Percentiles rank a stretch among this genome's conserved stretches.
phyloP scores from a whole-genome alignment of 169 alveolate genomes.

The Plasmodium inui region DNA sequence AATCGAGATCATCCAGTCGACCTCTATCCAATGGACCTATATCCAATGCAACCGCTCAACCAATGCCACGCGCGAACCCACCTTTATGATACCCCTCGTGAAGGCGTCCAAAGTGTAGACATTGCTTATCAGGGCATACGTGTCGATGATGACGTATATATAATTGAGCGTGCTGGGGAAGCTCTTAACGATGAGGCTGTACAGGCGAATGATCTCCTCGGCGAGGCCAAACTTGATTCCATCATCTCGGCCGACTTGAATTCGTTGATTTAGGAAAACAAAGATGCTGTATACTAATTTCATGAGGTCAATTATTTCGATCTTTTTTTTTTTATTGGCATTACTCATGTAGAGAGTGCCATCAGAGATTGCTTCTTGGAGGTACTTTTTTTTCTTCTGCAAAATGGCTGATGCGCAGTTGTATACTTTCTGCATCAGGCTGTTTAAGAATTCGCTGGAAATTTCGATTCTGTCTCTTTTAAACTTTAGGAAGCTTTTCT shows the following conservation, averaged over 20 bases:
- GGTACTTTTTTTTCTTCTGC: neutral
- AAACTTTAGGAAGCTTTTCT: constrained; percentile 18
- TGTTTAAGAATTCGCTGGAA: constrained; percentile 48
- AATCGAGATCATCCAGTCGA: too few species aligned
- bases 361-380: neutral
- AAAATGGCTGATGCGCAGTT: constrained; percentile 21
- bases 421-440: constrained; percentile 16
- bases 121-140: constrained; percentile 52
- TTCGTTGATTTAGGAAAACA: constrained; percentile 46
- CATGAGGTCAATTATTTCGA: constrained; percentile 51
- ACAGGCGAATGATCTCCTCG: constrained; percentile 23
- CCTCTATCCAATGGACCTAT: too few species aligned
- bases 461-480: constrained; percentile 38
- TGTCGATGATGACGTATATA: constrained; percentile 41
- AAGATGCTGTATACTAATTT: constrained; percentile 61
- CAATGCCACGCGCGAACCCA: neutral
- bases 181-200: constrained; percentile 37
- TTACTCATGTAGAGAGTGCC: constrained; percentile 6
- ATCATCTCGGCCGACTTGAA: constrained; percentile 6
- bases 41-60: too few species aligned
- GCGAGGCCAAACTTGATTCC: neutral
- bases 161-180: constrained; percentile 18
- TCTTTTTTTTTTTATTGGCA: constrained; percentile 20
- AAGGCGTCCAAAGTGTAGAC: constrained; percentile 19
- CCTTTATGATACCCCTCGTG: constrained; percentile 59